phyloP scores from a whole-genome alignment of 257 asterid genomes.

The Solanum boliviense region DNA sequence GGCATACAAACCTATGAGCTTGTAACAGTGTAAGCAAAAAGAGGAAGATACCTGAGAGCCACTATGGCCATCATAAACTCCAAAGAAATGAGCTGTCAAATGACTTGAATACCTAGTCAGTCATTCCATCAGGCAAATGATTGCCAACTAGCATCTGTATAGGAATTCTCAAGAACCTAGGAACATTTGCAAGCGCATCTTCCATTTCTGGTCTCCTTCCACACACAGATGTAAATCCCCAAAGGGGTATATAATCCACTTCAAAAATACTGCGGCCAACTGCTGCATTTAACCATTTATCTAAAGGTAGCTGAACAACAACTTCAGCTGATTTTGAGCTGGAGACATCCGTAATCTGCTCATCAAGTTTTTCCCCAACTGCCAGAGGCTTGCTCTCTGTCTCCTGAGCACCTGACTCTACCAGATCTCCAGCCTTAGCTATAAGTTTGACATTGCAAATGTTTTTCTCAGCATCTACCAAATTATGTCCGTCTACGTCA shows the following conservation, averaged over 20 bases:
- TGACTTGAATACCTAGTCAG: constrained; percentile 37
- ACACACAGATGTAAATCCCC: constrained; percentile 83
- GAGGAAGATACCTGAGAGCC: constrained; percentile 62
- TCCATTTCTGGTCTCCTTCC: constrained; percentile 98
- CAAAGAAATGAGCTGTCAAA: constrained; percentile 79
- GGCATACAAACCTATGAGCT: background rate
- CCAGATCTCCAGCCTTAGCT: constrained; percentile 15
- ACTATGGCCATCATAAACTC: constrained; percentile 93
- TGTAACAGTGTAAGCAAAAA: background rate
- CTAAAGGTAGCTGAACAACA: constrained; percentile 19
- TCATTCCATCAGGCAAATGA: constrained; percentile 33
- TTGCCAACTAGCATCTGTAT: constrained; percentile 47
- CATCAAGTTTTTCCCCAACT: constrained; percentile 14
- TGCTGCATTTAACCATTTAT: constrained; percentile 21
- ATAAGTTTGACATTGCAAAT: constrained; percentile 21
- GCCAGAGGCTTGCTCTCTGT: constrained; percentile 17
- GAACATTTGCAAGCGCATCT: constrained; percentile 57
- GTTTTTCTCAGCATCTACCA: constrained; percentile 29
- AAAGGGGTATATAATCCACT: constrained; percentile 77
- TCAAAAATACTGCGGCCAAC: constrained; percentile 59
- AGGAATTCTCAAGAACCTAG: constrained; percentile 65
- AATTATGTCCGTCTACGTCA: constrained; percentile 22
- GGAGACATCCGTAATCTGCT: constrained; percentile 26
- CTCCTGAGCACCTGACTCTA: constrained; percentile 11
- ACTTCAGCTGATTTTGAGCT: constrained; percentile 20